Base-by-base conservation (phyloP, 441 rosid species). In the Euphorbia celastroides region DNA sequence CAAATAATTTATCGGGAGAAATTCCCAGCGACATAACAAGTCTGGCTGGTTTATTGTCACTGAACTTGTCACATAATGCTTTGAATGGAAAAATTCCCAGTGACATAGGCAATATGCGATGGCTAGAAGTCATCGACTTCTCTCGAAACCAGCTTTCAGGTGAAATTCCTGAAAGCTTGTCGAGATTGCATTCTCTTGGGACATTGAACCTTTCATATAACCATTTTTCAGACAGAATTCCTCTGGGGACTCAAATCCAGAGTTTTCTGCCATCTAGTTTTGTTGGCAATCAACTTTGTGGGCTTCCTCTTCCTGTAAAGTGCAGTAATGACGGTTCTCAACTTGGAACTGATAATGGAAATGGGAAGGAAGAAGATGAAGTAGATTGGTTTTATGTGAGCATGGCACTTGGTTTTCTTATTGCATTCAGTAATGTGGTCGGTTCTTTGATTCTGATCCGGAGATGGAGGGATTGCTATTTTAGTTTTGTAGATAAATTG, bases 101-200 rank as follows among this genome's bases (percentile, higher is more conserved):
- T 1, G 3, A 30, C 10, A 57, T 57, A 28, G 62, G 41, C 7
- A 25, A 17, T 20, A 57, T 57, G 62, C 17, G 17, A 30, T 12
- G 13, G 20, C n/a, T 30, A 41, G 62, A 57, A 30, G 20, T 36
- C 17, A 28, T 57, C 12, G 62, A 57, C 41, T 57, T 57, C 41
- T 57, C 62, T 30, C 41, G 7, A 7, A 57, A 57, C 19, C 41
- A 31, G 17, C 62, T 57, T 30, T 57, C 12, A 16, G 41, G 41
- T 30, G 41, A 57, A 57, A 57, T 57, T 30, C 62, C 62, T 13
- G 3, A 17, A 11, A 57, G 62, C 41, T 28, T 57, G 38, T 57
- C 62, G 5, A 30, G 5, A 3, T 16, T 58, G 41, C 7, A 13
- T 16, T 58, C 31, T 31, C 62, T 58, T 9, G 34, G 42, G 7